Percentiles rank a stretch among this genome's conserved stretches.
phyloP scores from a whole-genome alignment of 2,329 filamentous ascomycete genomes.

The Diaporthe caulivora region DNA sequence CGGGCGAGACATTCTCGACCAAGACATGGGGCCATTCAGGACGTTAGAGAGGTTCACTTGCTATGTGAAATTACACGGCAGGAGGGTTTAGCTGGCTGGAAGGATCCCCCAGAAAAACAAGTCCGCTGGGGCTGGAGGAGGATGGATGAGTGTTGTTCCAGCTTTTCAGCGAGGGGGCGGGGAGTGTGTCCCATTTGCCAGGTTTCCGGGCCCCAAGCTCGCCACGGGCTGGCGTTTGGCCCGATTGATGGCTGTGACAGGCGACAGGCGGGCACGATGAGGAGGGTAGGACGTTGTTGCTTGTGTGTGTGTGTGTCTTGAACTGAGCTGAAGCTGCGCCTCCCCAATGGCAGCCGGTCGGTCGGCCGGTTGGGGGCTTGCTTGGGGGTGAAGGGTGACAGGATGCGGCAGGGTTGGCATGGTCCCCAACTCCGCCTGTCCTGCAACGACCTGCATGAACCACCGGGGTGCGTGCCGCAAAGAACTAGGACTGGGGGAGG shows the following conservation, averaged over 20 bases:
- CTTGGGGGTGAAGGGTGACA: not conserved
- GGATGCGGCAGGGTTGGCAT: not conserved
- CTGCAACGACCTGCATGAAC: conserved; percentile 29
- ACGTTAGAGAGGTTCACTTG: conserved; percentile 5
- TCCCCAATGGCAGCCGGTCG: conserved; percentile 4
- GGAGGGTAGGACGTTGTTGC: conserved; percentile 12
- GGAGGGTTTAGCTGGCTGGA: not conserved
- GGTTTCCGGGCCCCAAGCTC: conserved; percentile 21
- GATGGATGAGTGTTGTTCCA: conserved; percentile 26
- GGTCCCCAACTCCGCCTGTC: not conserved
- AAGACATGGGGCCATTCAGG: conserved; percentile 12
- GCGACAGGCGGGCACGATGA: not conserved
- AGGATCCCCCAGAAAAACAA: conserved; percentile 1
- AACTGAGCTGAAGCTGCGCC: conserved; percentile 25
- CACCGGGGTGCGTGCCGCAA: conserved; percentile 29
- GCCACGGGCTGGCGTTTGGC: conserved; percentile 6
- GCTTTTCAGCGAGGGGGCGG: conserved; percentile 6
- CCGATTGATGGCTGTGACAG: conserved; percentile 6
- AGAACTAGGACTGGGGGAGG: conserved; percentile 11
- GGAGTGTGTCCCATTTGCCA: not conserved
- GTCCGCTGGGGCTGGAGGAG: not conserved
- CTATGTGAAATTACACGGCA: conserved; percentile 9
- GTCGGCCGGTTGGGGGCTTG: conserved; percentile 2
- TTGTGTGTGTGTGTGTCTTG: not conserved
- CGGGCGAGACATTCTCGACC: conserved; percentile 13